These are phyloP conservation scores for Globisporangium middletonii DNA, from an alignment of 352 stramenopile species.

Conservation along the genomic window DNA sequence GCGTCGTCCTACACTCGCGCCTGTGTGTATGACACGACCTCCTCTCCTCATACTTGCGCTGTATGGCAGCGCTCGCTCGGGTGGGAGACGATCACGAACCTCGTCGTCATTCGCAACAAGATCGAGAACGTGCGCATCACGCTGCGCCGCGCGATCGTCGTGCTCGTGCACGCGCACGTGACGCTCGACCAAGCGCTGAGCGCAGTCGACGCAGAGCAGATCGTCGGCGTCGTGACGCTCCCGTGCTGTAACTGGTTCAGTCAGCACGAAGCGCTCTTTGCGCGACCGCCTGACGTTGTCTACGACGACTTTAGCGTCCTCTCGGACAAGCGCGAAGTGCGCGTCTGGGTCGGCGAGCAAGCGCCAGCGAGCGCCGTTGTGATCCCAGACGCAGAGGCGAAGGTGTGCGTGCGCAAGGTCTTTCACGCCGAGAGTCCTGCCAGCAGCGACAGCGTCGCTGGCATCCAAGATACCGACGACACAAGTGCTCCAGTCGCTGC, in stretches of 20 bases:
- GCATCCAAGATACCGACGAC: neutral
- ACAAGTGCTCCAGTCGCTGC: no score
- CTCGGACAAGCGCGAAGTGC: conserved; percentile 71
- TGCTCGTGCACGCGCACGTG: conserved; percentile 78
- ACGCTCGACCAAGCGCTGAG: conserved; percentile 64
- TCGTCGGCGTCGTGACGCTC: conserved; percentile 67
- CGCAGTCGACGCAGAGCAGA: conserved; percentile 50
- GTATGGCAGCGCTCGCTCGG: conserved; percentile 25
- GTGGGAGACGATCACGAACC: conserved; percentile 53
- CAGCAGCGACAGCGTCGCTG: neutral
- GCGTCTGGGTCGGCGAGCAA: conserved; percentile 26
- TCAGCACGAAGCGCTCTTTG: conserved; percentile 54
- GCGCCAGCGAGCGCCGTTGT: neutral
- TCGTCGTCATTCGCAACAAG: conserved; percentile 77
- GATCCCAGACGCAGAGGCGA: conserved; percentile 30
- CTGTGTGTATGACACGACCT: no score
- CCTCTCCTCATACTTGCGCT: no score
- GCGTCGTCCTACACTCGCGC: neutral
- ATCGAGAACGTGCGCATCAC: conserved; percentile 77
- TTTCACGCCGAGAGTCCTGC: conserved; percentile 7
- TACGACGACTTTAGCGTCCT: conserved; percentile 84
- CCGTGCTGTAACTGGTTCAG: conserved; percentile 85
- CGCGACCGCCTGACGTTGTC: conserved; percentile 49
- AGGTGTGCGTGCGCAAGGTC: conserved; percentile 44
- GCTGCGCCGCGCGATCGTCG: conserved; percentile 47